Base-by-base conservation (phyloP, 148 eudicot species). In the Talinum fruticosum region DNA sequence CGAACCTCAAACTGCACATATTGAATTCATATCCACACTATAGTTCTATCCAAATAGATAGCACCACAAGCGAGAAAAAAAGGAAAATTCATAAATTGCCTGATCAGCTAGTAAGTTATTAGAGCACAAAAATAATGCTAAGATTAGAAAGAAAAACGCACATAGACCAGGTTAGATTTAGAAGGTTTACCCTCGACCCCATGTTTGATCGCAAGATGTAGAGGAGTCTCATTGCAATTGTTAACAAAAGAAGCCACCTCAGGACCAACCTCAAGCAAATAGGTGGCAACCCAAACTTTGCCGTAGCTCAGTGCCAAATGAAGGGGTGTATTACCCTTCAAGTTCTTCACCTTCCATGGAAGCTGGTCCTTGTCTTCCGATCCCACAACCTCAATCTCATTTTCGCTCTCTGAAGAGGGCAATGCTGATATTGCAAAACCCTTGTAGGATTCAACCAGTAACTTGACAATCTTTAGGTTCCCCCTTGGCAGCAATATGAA, bases 401-500 rank as follows among this genome's bases (percentile, higher is more conserved):
- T 32, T 57, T 70, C 69, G 13, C 68, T 26, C 2, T 18, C 73
- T 0, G 24, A 0, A 71, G 37, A 68, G 1, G 13, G 21, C 44
- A 21, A 18, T 0, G 62, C 23, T 10, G 32, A 34, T 1, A 74
- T 35, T 24, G 32, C 45, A 13, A 47, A 29, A 13, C 4, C 35
- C 18, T 67, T 76, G 66, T 2, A 32, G 72, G 44, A 38, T 5
- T 41, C 51, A 10, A 79, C 77, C 4, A 79, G 66, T 21, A 79
- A 24, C 53, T 53, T 23, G 6, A 79, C 66, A 37, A 79, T 53
- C 14, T 4, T 32, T 2, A 73, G 18, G 65, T 79, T 66, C 0
- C 82, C 82, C 33, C 68, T 66, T 51, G 6, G 82, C 38, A 13
- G 78, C 82, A 1, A 53, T n/a, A 37, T 79, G 82, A 19, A 79